A percentile compares a stretch with the other conserved stretches of the same genome.
phyloP scores from a whole-genome alignment of 495 filamentous ascomycete species.

The Evernia prunastri region DNA sequence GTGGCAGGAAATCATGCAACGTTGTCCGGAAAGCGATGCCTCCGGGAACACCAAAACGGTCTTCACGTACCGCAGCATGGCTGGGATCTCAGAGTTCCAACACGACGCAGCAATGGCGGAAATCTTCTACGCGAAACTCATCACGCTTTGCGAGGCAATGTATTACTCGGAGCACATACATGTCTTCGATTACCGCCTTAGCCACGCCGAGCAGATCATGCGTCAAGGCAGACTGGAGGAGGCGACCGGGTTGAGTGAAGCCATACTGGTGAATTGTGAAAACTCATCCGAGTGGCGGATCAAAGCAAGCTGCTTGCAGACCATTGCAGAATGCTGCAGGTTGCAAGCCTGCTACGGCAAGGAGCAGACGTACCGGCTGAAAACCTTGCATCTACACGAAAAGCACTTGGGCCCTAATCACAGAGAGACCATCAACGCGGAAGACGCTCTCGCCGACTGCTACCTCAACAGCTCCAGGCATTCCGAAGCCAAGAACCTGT shows the following conservation, averaged over 20 bases:
- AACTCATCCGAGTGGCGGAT: constrained; percentile 14
- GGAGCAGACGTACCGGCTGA: constrained; percentile 12
- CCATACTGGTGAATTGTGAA: constrained; percentile 3
- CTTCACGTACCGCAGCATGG: constrained; percentile 14
- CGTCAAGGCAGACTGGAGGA: constrained; percentile 17
- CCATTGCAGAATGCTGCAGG: constrained; percentile 13
- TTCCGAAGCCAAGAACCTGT: constrained; percentile 10
- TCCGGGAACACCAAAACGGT: constrained; percentile 13
- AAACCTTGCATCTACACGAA: constrained; percentile 11
- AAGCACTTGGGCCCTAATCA: constrained; percentile 12
- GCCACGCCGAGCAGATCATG: constrained; percentile 16
- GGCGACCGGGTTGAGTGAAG: constrained; percentile 9
- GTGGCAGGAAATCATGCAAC: constrained; percentile 15
- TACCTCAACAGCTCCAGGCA: constrained; percentile 8
- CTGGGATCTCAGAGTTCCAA: constrained; percentile 14
- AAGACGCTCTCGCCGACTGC: constrained; percentile 16
- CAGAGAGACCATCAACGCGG: constrained; percentile 13
- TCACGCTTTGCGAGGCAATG: constrained; percentile 10
- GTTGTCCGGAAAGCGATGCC: constrained; percentile 15
- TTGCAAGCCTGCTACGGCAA: constrained; percentile 9
- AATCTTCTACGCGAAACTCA: constrained; percentile 11
- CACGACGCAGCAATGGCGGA: constrained; percentile 14
- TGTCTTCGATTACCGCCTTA: constrained; percentile 18
- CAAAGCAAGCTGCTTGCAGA: constrained; percentile 10
- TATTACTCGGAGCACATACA: constrained; percentile 16